Evolutionary conservation across 1,139 yeast species (phyloP), one percentile per base, ranked within the genome.

Genomic region (Diutina ranongensis): DNA sequence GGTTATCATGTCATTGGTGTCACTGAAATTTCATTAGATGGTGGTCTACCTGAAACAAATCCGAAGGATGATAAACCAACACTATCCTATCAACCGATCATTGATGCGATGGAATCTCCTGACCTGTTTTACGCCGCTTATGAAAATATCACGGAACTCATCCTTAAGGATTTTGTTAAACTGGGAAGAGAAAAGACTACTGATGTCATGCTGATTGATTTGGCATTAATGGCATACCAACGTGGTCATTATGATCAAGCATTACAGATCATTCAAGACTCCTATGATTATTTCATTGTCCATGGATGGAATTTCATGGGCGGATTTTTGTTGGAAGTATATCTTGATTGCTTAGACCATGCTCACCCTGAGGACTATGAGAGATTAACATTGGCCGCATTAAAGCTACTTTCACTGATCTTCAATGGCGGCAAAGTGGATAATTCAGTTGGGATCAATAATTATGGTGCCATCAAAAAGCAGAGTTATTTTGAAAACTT

Each of bases 271-370:
- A 64, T 89, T 9, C 77, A 78, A 44, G 76, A 79, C 20, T 78
- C 94, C 2, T 86, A 85, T 45, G 78, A 75, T 38, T 76, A 78
- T 49, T 87, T 83, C 55, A 69, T 75, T 16, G 60, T 71, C 25
- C 76, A 81, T 48, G 87, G 88, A 1, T 88, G 97, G 96, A 74
- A 73, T 48, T 65, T 68, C 40, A 76, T 88, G 57, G 87, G 95
- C 0, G 73, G 80, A 1, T 63, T 74, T 18, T 61, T 89, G 18
- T 64, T 85, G 38, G 78, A 78, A 51, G 66, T 82, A 0, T 87
- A 83, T 56, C 71, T 85, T 33, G 76, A 78, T 44, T 86, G 95
- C 54, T 65, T 88, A 40, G 78, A 76, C 52, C 2, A 46, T 46
- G 4, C 49, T 52, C 40, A 49, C 50, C 32, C 50, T 49, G 40